These are phyloP conservation scores for Ogataea pilisensis DNA, from an alignment of 805 yeast genomes.

Conservation along the genomic window DNA sequence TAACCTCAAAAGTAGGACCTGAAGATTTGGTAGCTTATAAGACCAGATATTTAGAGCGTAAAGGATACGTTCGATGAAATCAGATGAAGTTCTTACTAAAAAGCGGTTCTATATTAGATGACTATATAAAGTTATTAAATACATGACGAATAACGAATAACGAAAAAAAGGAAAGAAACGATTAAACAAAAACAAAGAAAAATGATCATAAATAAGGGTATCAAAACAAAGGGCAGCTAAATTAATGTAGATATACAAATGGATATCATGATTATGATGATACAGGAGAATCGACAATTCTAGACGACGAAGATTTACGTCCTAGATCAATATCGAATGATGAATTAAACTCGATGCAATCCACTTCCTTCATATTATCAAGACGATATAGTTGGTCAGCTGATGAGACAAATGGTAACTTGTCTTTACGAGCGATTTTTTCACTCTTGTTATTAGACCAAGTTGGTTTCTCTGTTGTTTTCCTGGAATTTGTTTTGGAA, in stretches of 20 bases:
- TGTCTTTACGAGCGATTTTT: not conserved
- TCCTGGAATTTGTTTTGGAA: no score
- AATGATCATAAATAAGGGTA: not conserved
- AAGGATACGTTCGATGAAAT: not conserved
- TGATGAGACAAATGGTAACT: not conserved
- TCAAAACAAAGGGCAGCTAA: no score
- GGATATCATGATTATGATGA: not conserved
- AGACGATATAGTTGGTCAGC: no score
- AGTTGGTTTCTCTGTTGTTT: no score
- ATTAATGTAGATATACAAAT: no score
- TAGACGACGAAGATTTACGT: not conserved
- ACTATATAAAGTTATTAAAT: no score
- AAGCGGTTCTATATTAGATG: no score
- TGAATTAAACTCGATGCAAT: not conserved
- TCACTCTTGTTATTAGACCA: not conserved
- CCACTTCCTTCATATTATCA: not conserved
- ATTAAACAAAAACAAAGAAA: not conserved
- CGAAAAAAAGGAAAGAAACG: no score
- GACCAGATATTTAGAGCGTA: constrained; percentile 19
- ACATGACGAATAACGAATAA: no score
- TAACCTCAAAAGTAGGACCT: constrained; percentile 13
- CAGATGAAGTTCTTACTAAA: not conserved
- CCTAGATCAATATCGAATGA: not conserved
- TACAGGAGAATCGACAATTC: not conserved
- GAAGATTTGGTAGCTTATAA: constrained; percentile 16